Percentiles rank a stretch among this genome's conserved stretches.
Evolutionary conservation across 257 asterid species (phyloP).

Genomic region (Marsdenia floribunda): DNA sequence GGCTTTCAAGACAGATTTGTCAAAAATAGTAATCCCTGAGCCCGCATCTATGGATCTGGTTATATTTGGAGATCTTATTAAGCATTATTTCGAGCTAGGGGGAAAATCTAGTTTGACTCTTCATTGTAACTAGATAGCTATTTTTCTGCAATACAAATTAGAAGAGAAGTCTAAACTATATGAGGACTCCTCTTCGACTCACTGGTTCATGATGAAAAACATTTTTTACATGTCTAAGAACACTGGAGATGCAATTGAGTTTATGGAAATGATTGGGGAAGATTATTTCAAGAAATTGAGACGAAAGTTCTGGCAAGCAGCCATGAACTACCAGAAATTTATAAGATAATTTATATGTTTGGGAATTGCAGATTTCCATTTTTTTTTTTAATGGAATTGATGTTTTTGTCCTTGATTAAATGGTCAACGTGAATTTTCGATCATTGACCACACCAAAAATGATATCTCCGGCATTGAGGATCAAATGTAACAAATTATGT

Average conservation of each 20-base stretch:
- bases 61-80: background rate
- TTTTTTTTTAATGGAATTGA: too few relatives aligned
- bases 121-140: conserved; percentile 76
- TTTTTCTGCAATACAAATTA: conserved; percentile 63
- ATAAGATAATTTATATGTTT: too few relatives aligned
- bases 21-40: conserved; percentile 56
- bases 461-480: too few relatives aligned
- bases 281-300: conserved; percentile 51
- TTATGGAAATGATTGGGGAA: conserved; percentile 87
- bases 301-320: conserved; percentile 49
- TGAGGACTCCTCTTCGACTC: conserved; percentile 61
- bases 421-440: too few relatives aligned
- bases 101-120: conserved; percentile 54
- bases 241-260: conserved; percentile 58
- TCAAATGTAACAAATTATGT: too few relatives aligned
- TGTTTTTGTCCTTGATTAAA: too few relatives aligned
- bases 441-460: too few relatives aligned
- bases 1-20: conserved; percentile 57
- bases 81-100: conserved; percentile 64
- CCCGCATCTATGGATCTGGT: conserved; percentile 54
- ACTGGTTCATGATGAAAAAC: conserved; percentile 85
- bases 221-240: conserved; percentile 76
- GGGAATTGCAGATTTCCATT: too few relatives aligned
- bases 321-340: conserved; percentile 64
- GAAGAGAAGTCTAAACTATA: conserved; percentile 75